Base-by-base conservation (phyloP, 768 basidiomycete genomes). In the Mycena venus region DNA sequence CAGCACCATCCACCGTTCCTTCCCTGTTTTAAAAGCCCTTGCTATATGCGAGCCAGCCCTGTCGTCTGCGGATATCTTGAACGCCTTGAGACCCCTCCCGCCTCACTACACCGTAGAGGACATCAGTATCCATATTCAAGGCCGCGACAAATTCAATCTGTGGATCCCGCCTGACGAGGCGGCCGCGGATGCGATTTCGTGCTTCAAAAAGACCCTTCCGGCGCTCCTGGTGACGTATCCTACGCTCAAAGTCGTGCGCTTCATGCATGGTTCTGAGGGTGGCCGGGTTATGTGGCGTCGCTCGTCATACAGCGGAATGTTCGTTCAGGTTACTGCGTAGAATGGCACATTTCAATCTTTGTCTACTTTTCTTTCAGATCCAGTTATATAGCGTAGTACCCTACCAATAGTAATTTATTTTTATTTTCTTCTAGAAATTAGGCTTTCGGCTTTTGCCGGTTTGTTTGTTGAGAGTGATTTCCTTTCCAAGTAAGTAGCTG, bases 111-210 rank as follows among this genome's bases (percentile, higher is more conserved):
- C 36, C 27, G 59, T 75, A 12, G 58, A 68, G 1, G 69, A 75
- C 0, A 21, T 75, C 19, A 75, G 65, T 2, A 14, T 75, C n/a
- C 59, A 63, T 40, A 71, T 75, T 53, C 74, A 75, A 49, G 69
- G 74, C 49, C 74, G 74, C 36, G 74, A 75, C 58, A 71, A 75
- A 42, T 75, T 75, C n/a, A 71, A 71, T 36, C 23, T 75, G 70
- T 75, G 70, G 69, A 75, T 75, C 25, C 74, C 74, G 25, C 65
- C 69, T 4, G 74, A 75, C 7, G 74, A 75, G 65, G 64, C 64
- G 17, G 65, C 65, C 3, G 70, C 70, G 15, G 74, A 75, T 27
- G 74, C 69, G 29, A 25, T 68, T 17, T 75, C 74, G 31, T 75
- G 69, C 25, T 75, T 75, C 60, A 61, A 67, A 25, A 75, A 75